These are phyloP conservation scores for Thuja plicata DNA, from an alignment of 83 land plant genomes.

Conservation along the genomic window DNA sequence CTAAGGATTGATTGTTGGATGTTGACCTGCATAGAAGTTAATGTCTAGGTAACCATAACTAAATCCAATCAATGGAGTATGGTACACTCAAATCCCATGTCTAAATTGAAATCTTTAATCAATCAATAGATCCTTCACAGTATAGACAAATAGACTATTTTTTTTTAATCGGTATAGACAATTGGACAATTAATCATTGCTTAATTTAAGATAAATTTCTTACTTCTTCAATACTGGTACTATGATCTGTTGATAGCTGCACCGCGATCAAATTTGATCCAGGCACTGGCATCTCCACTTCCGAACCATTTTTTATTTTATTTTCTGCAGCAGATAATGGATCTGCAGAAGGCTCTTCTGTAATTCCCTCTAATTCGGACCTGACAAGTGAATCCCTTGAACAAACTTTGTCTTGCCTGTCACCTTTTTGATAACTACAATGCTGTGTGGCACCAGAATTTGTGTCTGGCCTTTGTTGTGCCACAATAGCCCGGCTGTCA, in stretches of 20 bases:
- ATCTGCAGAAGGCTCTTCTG: slow-evolving; percentile 73
- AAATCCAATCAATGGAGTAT: background rate
- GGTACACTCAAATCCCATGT: background rate
- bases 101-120: background rate
- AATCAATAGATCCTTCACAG: background rate
- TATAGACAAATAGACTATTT: background rate
- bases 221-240: slow-evolving; percentile 95
- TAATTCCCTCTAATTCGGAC: slow-evolving; percentile 67
- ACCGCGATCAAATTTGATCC: slow-evolving; percentile 59
- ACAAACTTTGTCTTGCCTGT: slow-evolving; percentile 25
- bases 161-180: background rate
- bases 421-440: slow-evolving; percentile 18
- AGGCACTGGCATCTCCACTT: slow-evolving; percentile 45
- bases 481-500: slow-evolving; percentile 93
- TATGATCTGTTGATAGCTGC: slow-evolving; percentile 95
- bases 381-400: slow-evolving; percentile 40
- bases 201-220: slow-evolving; percentile 7
- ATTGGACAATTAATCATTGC: background rate
- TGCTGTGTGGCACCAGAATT: slow-evolving; percentile 23
- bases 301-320: slow-evolving; percentile 28
- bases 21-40: slow-evolving; percentile 1
- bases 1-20: background rate
- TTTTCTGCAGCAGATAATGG: slow-evolving; percentile 29
- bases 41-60: background rate
- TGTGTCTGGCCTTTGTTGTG: slow-evolving; percentile 48